Base-by-base conservation (phyloP, 2,329 filamentous ascomycete species). In the Cladophialophora exuberans region DNA sequence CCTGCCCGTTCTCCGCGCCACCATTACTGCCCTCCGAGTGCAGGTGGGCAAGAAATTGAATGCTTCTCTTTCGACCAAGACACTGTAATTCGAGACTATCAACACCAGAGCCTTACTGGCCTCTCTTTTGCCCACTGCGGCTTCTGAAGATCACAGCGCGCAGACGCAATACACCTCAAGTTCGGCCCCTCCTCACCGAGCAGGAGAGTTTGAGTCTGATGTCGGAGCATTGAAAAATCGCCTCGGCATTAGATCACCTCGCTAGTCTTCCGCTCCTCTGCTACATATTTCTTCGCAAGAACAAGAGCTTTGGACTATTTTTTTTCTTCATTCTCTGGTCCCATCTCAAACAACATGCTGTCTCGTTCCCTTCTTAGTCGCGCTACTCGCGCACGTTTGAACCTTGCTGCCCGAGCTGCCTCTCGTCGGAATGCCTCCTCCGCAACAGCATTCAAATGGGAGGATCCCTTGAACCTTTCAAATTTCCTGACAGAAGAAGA, bases 401-500 rank as follows among this genome's bases (percentile, higher is more conserved):
- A 44, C 20, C 6, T 44, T 3, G 15, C 51, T n/a, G 43, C 23
- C 17, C 30, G 10, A 17, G 9, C 46, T 18, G 18, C 54, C 13
- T 53, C 20, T 31, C 56, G 60, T 31, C 46, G 64, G 53, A 48
- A 62, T 52, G 62, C 61, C 30, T 57, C 55, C 15, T 60, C 57
- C 20, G 54, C 61, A 6, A 69, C 70, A 9, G 66, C 70, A 23
- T 97, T 97, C 72, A 85, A 96, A 71, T 99, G 94, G 93, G 83
- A 94, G 70, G 94, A 99, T 69, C 92, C 94, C 17, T 78, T 99
- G 55, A 82, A 81, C 22, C 80, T 86, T 30, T 85, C 84, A 66
- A 87, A 84, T 67, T 75, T 96, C 39, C 82, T 91, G 66, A 96
- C 91, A 1, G 89, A 96, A 62, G 94, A 99, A 57, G 94, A 99